Conservation (phyloP, 2,329 filamentous ascomycete genomes). For the Calonectria honghensis region DNA sequence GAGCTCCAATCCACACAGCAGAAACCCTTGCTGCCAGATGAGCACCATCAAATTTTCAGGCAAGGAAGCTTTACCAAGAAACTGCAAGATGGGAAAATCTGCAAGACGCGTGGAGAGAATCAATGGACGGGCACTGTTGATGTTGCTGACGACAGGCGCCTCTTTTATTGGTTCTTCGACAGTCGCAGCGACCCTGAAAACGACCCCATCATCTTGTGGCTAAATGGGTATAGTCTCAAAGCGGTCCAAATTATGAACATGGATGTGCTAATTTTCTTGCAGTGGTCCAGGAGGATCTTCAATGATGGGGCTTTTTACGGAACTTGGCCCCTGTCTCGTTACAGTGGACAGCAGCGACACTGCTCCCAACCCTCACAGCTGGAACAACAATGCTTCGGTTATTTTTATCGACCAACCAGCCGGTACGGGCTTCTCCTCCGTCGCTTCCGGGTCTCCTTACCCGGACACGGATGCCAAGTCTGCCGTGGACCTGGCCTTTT, state of each 20-base stretch:
- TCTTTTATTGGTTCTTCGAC: constrained; percentile 23
- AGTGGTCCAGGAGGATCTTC: constrained; percentile 7
- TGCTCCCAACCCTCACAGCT: not conserved
- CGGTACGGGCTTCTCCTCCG: not conserved
- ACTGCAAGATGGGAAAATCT: constrained; percentile 6
- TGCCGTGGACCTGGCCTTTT: not conserved
- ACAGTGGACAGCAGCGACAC: not conserved
- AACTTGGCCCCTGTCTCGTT: constrained; percentile 2
- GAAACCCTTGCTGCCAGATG: not conserved
- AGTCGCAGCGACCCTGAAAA: constrained; percentile 3
- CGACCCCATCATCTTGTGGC: constrained; percentile 12
- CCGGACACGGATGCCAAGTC: not conserved
- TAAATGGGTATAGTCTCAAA: not conserved
- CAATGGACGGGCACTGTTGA: constrained; percentile 18
- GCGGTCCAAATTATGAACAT: too few relatives aligned
- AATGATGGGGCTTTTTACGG: constrained; percentile 12
- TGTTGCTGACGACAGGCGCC: not conserved
- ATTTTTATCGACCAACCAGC: constrained; percentile 11
- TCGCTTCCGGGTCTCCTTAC: not conserved
- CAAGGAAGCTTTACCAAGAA: not conserved
- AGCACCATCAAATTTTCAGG: not conserved
- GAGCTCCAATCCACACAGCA: not conserved
- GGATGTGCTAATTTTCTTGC: not conserved
- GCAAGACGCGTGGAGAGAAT: not conserved
- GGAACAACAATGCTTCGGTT: constrained; percentile 18